Evolutionary conservation across 805 yeast species (phyloP).

Genomic region (Kuraishia capsulata): DNA sequence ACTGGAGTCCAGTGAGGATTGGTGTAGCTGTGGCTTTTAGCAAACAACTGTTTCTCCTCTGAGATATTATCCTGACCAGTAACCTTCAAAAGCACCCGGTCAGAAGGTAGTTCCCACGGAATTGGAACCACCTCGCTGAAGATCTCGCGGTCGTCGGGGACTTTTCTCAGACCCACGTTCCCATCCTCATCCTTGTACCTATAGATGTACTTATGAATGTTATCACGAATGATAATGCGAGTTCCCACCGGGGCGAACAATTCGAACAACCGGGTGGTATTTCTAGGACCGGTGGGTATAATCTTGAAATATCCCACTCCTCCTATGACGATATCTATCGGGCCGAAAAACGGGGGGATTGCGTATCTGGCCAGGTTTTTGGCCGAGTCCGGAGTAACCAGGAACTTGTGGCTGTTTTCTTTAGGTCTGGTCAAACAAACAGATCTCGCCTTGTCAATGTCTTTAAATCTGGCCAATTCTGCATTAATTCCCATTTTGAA

Average conservation of each 20-base stretch:
- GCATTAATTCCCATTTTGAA: conserved; percentile 35
- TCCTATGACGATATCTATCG: conserved; percentile 55
- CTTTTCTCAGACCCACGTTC: neutral
- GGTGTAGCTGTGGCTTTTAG: too few species aligned
- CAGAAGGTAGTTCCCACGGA: neutral
- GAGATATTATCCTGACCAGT: too few species aligned
- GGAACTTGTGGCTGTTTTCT: conserved; percentile 14
- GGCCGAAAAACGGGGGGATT: conserved; percentile 65
- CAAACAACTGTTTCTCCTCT: too few species aligned
- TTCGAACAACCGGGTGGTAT: conserved; percentile 28
- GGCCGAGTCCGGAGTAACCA: conserved; percentile 15
- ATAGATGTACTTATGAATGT: conserved; percentile 18
- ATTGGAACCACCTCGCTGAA: neutral
- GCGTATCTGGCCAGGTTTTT: conserved; percentile 31
- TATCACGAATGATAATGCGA: conserved; percentile 38
- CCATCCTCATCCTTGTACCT: conserved; percentile 7
- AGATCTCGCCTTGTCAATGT: conserved; percentile 22
- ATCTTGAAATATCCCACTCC: conserved; percentile 57
- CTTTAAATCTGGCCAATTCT: conserved; percentile 23
- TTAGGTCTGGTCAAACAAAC: conserved; percentile 14
- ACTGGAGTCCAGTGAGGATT: neutral
- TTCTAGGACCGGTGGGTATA: conserved; percentile 42
- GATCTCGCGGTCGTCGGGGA: neutral
- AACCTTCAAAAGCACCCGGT: conserved; percentile 1
- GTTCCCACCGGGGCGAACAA: conserved; percentile 49